phyloP scores from a whole-genome alignment of 2,329 filamentous ascomycete species.

The Eutypella sp. region DNA sequence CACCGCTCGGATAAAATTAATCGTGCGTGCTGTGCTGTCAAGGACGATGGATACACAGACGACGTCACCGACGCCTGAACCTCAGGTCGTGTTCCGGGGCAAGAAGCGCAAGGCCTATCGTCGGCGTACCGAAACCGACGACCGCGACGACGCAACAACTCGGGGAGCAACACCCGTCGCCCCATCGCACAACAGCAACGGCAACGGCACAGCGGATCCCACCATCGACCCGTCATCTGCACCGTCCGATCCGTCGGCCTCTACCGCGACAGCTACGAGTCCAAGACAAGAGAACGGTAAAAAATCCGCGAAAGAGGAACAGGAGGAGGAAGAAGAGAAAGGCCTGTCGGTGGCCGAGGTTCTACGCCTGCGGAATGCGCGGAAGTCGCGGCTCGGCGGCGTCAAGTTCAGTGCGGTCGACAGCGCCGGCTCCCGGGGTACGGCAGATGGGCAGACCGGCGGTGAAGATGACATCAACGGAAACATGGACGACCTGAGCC shows the following conservation, averaged over 20 bases:
- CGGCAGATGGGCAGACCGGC: constrained; percentile 17
- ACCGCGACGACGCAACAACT: constrained; percentile 4
- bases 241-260: not conserved
- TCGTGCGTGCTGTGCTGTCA: not conserved
- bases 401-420: constrained; percentile 47
- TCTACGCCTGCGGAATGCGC: constrained; percentile 47
- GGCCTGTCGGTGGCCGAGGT: constrained; percentile 45
- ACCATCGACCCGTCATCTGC: constrained; percentile 1
- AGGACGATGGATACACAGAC: constrained; percentile 18
- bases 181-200: constrained; percentile 4
- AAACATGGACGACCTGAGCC: constrained; percentile 28
- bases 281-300: constrained; percentile 7
- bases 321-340: constrained; percentile 26
- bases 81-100: constrained; percentile 48
- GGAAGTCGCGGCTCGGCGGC: constrained; percentile 46
- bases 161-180: constrained; percentile 4
- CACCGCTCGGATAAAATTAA: no score
- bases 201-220: not conserved
- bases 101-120: constrained; percentile 59
- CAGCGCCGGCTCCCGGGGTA: constrained; percentile 10
- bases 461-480: not conserved
- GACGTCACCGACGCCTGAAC: constrained; percentile 18
- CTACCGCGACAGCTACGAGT: constrained; percentile 3
- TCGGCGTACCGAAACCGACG: constrained; percentile 36
- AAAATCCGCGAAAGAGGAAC: constrained; percentile 6